These are phyloP conservation scores for Phytophthora sp. DNA, from an alignment of 352 stramenopile genomes.

Conservation along the genomic window DNA sequence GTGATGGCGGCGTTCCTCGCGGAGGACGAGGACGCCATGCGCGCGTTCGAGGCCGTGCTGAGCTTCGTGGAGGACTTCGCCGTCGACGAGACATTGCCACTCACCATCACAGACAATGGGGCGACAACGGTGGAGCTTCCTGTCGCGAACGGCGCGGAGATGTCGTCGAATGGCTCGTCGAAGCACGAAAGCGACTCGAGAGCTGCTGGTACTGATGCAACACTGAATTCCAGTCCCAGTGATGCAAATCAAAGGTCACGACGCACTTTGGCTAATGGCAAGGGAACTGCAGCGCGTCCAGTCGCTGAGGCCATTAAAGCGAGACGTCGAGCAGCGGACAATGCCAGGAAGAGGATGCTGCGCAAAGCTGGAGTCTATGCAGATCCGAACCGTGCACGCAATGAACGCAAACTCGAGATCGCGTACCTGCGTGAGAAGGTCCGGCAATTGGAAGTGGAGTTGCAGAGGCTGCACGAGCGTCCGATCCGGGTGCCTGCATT, in stretches of 20 bases:
- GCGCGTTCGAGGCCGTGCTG: slow-evolving; percentile 29
- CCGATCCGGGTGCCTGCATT: no score
- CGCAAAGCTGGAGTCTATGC: slow-evolving; percentile 17
- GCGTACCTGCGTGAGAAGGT: slow-evolving; percentile 19
- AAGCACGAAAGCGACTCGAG: not conserved
- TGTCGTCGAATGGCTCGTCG: not conserved
- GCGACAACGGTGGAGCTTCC: not conserved
- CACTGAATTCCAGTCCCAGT: not conserved
- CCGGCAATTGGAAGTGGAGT: slow-evolving; percentile 13
- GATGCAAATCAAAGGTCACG: not conserved
- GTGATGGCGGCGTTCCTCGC: slow-evolving; percentile 14
- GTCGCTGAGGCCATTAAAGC: slow-evolving; percentile 8
- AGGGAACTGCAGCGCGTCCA: not conserved
- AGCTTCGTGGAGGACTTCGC: slow-evolving; percentile 28
- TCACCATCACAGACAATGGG: not conserved
- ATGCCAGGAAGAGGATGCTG: slow-evolving; percentile 20
- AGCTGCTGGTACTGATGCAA: not conserved
- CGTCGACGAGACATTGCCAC: not conserved
- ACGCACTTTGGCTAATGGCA: not conserved
- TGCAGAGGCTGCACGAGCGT: slow-evolving; percentile 11
- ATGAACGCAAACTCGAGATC: slow-evolving; percentile 46
- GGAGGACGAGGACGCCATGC: slow-evolving; percentile 26
- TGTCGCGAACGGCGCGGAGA: slow-evolving; percentile 9
- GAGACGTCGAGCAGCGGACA: slow-evolving; percentile 22
- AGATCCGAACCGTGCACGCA: slow-evolving; percentile 33